Evolutionary conservation across 1,139 yeast genomes (phyloP).

Genomic region (Geotrichum bryndzae): DNA sequence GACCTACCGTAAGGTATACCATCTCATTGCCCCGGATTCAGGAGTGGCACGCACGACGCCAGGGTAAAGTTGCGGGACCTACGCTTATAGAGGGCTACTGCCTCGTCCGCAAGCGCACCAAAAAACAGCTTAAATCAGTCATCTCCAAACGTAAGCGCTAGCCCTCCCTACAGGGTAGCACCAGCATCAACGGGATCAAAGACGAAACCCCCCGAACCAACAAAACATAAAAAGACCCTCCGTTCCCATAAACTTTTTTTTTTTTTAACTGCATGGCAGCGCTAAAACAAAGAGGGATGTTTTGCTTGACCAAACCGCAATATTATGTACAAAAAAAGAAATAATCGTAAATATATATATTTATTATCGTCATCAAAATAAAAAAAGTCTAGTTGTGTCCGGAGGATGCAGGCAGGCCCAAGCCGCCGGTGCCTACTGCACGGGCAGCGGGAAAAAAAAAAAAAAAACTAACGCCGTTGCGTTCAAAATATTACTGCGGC

Average conservation of each 20-base stretch:
- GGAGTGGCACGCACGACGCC: constrained; percentile 4
- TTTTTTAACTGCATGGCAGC: neutral
- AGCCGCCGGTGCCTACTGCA: no score
- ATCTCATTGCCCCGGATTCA: neutral
- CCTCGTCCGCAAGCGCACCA: constrained; percentile 6
- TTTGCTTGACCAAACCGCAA: no score
- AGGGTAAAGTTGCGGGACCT: constrained; percentile 12
- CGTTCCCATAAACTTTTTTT: no score
- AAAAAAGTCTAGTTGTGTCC: neutral
- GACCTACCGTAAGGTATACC: neutral
- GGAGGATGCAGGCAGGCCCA: neutral
- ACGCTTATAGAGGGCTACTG: constrained; percentile 13
- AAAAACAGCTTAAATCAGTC: neutral
- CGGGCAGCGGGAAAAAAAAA: no score
- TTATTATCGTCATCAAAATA: neutral
- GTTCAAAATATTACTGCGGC: no score
- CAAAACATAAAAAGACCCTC: neutral
- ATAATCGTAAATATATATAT: neutral
- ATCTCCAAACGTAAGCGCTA: neutral
- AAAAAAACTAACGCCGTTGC: no score
- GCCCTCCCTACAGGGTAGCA: no score
- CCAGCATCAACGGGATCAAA: no score
- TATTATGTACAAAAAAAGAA: neutral
- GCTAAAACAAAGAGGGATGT: no score
- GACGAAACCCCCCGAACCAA: neutral